Conservation (phyloP, 2,329 filamentous ascomycete genomes). For the Phyllosticta capitalensis region DNA sequence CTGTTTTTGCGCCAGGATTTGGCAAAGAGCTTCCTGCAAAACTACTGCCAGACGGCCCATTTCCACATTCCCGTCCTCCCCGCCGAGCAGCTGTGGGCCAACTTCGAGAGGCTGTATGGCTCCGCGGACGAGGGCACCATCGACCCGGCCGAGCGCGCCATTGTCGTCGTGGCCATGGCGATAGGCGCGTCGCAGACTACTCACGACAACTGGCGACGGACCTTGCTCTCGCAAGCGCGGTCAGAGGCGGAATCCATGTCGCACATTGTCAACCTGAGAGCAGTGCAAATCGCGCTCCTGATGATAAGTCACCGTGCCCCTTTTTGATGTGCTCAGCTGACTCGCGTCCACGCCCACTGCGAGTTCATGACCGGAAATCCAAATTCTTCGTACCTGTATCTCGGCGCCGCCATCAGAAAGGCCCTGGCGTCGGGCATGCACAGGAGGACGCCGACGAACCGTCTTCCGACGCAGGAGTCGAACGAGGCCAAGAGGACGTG, state of each 20-base stretch:
- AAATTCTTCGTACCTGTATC: conserved; percentile 6
- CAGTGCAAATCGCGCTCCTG: conserved; percentile 5
- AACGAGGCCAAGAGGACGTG: conserved; percentile 5
- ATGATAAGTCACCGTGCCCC: conserved; percentile 3
- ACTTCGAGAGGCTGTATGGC: conserved; percentile 9
- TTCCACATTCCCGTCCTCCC: conserved; percentile 2
- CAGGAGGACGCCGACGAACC: conserved; percentile 1
- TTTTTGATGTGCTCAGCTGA: neutral
- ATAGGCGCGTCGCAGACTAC: conserved; percentile 7
- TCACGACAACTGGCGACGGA: conserved; percentile 4
- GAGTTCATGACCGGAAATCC: conserved; percentile 9
- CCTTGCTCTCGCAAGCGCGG: conserved; percentile 1
- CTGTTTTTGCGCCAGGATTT: conserved; percentile 8
- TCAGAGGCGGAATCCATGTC: conserved; percentile 3
- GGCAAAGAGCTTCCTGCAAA: conserved; percentile 7
- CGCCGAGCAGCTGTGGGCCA: conserved; percentile 2
- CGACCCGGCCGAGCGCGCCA: conserved; percentile 5
- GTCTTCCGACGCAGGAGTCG: conserved; percentile 1
- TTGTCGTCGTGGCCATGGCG: conserved; percentile 8
- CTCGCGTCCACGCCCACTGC: neutral
- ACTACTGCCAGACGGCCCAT: conserved; percentile 4
- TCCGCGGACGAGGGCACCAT: conserved; percentile 4
- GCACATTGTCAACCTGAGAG: conserved; percentile 7
- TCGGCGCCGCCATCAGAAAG: conserved; percentile 8
- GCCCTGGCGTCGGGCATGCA: conserved; percentile 9